These are phyloP conservation scores for Chlamydomonas schloesseri DNA, from an alignment of 139 green algal genomes.

Conservation along the genomic window DNA sequence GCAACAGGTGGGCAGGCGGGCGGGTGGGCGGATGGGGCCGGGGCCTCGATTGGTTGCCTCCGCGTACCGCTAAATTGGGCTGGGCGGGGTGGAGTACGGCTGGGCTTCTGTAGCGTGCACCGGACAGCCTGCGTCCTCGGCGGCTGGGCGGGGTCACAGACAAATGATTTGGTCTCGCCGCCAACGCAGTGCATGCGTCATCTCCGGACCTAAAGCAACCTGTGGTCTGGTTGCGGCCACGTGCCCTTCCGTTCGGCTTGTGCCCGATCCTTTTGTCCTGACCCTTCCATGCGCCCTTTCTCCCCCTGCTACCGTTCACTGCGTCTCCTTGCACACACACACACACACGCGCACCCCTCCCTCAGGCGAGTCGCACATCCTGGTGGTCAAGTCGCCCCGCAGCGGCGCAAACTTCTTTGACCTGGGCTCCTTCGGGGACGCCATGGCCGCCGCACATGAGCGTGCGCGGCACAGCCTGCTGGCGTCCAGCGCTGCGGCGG, in stretches of 20 bases:
- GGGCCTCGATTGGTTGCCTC: neutral
- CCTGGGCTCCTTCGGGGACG: slow-evolving; percentile 81
- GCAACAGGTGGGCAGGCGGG: slow-evolving; percentile 4
- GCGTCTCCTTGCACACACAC: too few relatives aligned
- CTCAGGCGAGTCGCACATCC: slow-evolving; percentile 59
- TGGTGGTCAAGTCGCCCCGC: slow-evolving; percentile 79
- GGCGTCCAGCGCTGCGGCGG: too few relatives aligned
- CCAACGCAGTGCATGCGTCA: neutral
- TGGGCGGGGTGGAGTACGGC: neutral
- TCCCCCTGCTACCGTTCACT: too few relatives aligned
- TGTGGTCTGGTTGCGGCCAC: too few relatives aligned
- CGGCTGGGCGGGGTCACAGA: too few relatives aligned
- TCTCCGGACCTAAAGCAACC: too few relatives aligned
- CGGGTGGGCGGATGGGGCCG: neutral
- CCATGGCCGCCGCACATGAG: slow-evolving; percentile 59
- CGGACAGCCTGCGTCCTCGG: neutral
- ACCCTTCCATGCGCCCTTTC: too few relatives aligned
- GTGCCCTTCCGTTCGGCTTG: too few relatives aligned
- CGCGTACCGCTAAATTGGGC: neutral
- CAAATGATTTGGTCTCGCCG: neutral
- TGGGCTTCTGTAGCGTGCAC: neutral
- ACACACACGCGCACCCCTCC: too few relatives aligned
- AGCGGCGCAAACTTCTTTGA: slow-evolving; percentile 78
- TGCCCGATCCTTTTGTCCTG: too few relatives aligned
- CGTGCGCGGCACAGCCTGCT: neutral